Conservation (phyloP, 2,329 filamentous ascomycete genomes). For the Ceratocystis alfenasii region DNA sequence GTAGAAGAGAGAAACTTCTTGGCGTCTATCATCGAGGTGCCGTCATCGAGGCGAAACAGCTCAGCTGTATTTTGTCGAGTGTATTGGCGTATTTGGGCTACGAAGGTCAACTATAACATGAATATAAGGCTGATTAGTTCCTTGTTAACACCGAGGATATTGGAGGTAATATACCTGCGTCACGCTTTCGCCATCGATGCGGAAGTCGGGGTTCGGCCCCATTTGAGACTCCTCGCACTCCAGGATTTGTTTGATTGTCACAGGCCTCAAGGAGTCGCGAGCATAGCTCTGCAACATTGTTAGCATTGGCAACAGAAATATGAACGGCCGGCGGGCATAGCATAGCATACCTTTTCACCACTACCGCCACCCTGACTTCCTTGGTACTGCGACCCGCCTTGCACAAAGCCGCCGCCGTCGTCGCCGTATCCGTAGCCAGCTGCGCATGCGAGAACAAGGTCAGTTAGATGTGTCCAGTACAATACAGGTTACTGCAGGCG, state of each 20-base stretch:
- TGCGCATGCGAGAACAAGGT: not conserved
- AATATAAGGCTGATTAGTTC: not conserved
- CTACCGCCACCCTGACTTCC: slow-evolving; percentile 42
- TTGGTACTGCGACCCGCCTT: slow-evolving; percentile 43
- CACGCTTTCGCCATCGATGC: slow-evolving; percentile 64
- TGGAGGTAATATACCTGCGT: slow-evolving; percentile 38
- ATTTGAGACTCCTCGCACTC: slow-evolving; percentile 67
- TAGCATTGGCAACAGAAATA: not conserved
- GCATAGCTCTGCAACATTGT: slow-evolving; percentile 41
- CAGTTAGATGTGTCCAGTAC: not conserved
- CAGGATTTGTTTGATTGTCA: slow-evolving; percentile 89
- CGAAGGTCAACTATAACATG: slow-evolving; percentile 46
- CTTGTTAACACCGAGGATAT: too few relatives aligned
- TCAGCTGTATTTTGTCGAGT: slow-evolving; percentile 80
- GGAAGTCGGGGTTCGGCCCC: slow-evolving; percentile 52
- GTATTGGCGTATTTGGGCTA: slow-evolving; percentile 83
- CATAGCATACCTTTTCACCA: slow-evolving; percentile 34
- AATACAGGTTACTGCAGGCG: not conserved
- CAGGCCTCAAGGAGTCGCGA: slow-evolving; percentile 80
- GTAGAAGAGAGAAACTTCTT: slow-evolving; percentile 50
- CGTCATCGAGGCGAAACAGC: slow-evolving; percentile 88
- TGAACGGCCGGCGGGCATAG: not conserved
- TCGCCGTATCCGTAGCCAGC: slow-evolving; percentile 38
- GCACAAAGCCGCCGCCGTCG: slow-evolving; percentile 51
- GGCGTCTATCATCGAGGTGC: slow-evolving; percentile 82